phyloP scores from a whole-genome alignment of 345 rosid genomes.

The Aegle marmelos region DNA sequence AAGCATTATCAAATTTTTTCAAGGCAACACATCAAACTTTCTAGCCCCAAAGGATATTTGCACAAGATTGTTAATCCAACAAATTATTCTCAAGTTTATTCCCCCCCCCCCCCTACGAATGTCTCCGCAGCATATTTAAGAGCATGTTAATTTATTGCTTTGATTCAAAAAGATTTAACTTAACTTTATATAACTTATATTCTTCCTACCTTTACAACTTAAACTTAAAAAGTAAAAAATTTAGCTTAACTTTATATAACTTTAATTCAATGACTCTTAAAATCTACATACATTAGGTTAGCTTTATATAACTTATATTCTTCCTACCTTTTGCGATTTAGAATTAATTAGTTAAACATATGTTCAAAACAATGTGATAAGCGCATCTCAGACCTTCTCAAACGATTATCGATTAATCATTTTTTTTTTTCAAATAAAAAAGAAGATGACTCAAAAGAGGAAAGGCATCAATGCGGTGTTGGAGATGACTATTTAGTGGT shows the following conservation, averaged over 20 bases:
- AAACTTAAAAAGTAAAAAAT: no score
- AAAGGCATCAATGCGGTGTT: not conserved
- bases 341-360: not conserved
- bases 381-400: not conserved
- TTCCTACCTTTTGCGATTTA: not conserved
- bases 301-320: not conserved
- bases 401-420: not conserved
- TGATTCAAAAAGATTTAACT: not conserved
- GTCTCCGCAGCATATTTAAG: not conserved
- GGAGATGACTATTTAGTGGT: not conserved
- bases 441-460: not conserved
- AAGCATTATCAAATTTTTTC: not conserved
- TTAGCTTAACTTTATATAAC: no score
- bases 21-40: constrained; percentile 8
- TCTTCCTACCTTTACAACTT: not conserved
- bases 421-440: no score
- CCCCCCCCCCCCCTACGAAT: not conserved
- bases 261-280: no score
- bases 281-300: no score
- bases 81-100: not conserved
- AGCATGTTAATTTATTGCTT: not conserved
- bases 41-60: not conserved
- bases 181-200: not conserved
- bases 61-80: not conserved
- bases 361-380: not conserved